phyloP scores from a whole-genome alignment of 2,329 filamentous ascomycete genomes.

The Colletotrichum gigasporum region DNA sequence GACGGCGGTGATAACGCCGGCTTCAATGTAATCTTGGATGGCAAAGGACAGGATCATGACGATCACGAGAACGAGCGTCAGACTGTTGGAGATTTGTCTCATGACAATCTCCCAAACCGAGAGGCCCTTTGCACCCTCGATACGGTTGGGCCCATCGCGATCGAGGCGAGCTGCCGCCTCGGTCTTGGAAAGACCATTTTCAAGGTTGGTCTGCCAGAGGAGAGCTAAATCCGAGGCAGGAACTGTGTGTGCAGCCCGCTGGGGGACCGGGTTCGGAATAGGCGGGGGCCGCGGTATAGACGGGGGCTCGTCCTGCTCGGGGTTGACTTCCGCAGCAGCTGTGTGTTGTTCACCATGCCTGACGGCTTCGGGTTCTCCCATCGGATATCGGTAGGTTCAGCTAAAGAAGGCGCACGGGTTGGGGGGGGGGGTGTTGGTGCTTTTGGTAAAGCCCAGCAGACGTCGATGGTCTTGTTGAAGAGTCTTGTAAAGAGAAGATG shows the following conservation, averaged over 20 bases:
- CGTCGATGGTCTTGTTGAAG: neutral
- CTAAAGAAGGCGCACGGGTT: slow-evolving; percentile 14
- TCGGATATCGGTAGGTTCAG: slow-evolving; percentile 34
- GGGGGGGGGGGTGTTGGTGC: slow-evolving; percentile 16
- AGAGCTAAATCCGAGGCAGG: slow-evolving; percentile 39
- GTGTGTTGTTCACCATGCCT: slow-evolving; percentile 35
- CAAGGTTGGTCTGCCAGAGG: slow-evolving; percentile 52
- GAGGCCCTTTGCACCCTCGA: slow-evolving; percentile 76
- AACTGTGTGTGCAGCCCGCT: slow-evolving; percentile 38
- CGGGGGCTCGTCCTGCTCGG: slow-evolving; percentile 35
- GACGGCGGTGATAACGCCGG: slow-evolving; percentile 69
- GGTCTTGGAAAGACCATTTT: slow-evolving; percentile 69
- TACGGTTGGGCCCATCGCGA: slow-evolving; percentile 74
- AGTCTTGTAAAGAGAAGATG: slow-evolving; percentile 13
- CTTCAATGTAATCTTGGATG: slow-evolving; percentile 72
- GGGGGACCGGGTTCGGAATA: slow-evolving; percentile 25
- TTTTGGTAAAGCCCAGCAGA: slow-evolving; percentile 25
- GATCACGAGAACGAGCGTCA: slow-evolving; percentile 78
- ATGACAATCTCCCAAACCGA: slow-evolving; percentile 80
- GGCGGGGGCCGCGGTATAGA: slow-evolving; percentile 32
- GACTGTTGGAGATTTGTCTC: slow-evolving; percentile 80
- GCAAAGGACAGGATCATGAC: slow-evolving; percentile 77
- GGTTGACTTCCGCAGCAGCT: slow-evolving; percentile 34
- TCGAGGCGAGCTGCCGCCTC: slow-evolving; percentile 73
- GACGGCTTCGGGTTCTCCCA: slow-evolving; percentile 34